Percentiles rank a stretch among this genome's conserved stretches.
phyloP scores from a whole-genome alignment of 1,284 basidiomycete genomes.

The Xerocomus nothofagi region DNA sequence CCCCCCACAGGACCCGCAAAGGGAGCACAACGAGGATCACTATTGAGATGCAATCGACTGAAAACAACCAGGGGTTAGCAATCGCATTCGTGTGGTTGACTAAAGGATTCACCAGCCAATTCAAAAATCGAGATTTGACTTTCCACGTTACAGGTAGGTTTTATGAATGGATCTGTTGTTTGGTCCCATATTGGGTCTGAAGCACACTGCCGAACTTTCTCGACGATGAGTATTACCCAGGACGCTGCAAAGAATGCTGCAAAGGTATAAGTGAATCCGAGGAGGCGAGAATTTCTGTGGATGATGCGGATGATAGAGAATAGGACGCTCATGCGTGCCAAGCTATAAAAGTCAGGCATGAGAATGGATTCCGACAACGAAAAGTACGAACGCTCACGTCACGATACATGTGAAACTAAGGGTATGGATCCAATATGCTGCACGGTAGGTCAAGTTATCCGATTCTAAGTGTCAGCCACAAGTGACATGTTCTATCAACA shows the following conservation, averaged over 20 bases:
- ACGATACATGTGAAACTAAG: neutral
- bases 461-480: too few species aligned
- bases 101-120: neutral
- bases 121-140: neutral
- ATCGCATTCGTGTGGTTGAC: too few species aligned
- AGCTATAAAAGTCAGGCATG: constrained; percentile 5
- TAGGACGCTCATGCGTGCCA: constrained; percentile 19
- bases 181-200: neutral
- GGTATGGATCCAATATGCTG: neutral
- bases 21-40: neutral
- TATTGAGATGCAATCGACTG: neutral
- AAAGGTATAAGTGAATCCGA: constrained; percentile 12
- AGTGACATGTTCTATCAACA: too few species aligned
- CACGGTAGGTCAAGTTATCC: too few species aligned
- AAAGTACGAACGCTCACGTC: too few species aligned
- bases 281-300: constrained; percentile 3
- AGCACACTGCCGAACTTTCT: neutral
- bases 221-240: neutral
- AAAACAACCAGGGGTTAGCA: neutral
- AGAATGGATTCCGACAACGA: neutral
- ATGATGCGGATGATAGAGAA: constrained; percentile 25
- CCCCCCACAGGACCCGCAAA: neutral
- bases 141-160: neutral
- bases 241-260: neutral
- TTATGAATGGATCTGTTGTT: too few species aligned